Base-by-base conservation (phyloP, 768 basidiomycete genomes). In the Panus rudis region DNA sequence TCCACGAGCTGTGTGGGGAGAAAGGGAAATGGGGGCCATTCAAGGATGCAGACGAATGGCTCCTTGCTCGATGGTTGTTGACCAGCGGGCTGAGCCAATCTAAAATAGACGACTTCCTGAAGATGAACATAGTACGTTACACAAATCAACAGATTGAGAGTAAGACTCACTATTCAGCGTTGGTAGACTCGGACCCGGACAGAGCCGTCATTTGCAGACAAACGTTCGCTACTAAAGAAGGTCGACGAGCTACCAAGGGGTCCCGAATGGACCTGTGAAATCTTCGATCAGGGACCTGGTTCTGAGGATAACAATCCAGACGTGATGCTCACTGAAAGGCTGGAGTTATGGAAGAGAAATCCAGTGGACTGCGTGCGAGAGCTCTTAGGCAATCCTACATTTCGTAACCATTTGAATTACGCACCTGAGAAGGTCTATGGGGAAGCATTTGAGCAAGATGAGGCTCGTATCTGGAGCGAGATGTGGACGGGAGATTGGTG, bases 351-450 rank as follows among this genome's bases (percentile, higher is more conserved):
- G 56, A 21, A 37, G 20, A 39, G 53, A 0, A 44, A 64, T 24
- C 57, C 61, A 0, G 43, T 62, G 2, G 61, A 59, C 2, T 56
- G 55, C 40, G 51, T 65, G 16, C 19, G 35, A 5, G 53, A 60
- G 19, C 44, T 65, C 3, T 31, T 63, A 6, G 45, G 46, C 0
- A 63, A 65, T 35, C 60, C 61, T 1, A 48, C 39, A 13, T 62
- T 68, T 25, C 33, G 42, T 0, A 51, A 60, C 4, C 17, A 52
- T 5, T 54, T 70, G 28, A 16, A 40, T 2, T 70, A 64, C 42
- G 52, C 44, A 16, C 47, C 51, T 1, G 43, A 52, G 41, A 16
- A 48, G 43, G 7, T 35, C 2, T 50, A 43, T 17, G 34, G 37
- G 1, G 47, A 52, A 23, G 5, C 4, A 6, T 20, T 21, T 21